Base-by-base conservation (phyloP, 352 stramenopile species). In the Peronospora destructor region DNA sequence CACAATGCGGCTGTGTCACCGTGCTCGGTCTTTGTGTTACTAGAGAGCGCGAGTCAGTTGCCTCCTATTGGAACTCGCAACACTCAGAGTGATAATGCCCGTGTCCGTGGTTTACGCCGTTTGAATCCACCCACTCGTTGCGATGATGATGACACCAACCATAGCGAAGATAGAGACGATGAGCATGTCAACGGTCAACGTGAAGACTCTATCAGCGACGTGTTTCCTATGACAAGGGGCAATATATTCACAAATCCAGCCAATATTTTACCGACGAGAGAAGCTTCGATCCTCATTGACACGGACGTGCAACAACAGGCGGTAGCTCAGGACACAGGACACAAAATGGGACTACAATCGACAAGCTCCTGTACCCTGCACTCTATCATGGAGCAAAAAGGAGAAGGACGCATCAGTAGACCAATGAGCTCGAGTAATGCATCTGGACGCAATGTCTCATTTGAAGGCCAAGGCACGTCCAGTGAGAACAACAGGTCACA, bases 221-320 rank as follows among this genome's bases (percentile, higher is more conserved):
- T 90, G 42, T 90, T 90, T 41, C 79, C 73, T 12, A 64, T 87
- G 49, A 71, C 82, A 45, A 57, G 58, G 11, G 50, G 59, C 28
- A 72, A 61, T 26, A 74, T 87, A 30, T 90, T 81, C 49, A 84
- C 76, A 10, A 90, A 75, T 46, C 74, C 76, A 13, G 72, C 75
- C 44, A 90, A 90, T 48, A 85, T 87, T 49, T 64, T 84, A 61
- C 79, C 76, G 37, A 84, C 79, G 34, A 49, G 76, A 10, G 71
- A 90, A 47, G 79, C 74, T n/a, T 83, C 74, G 12, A 86, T 90
- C 49, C 68, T 90, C 45, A 85, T 87, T 53, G 68, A 78, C 45
- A 75, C 66, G 16, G 75, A 89, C 56, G 64, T 71, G n/a, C n/a
- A n/a, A 14, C 69, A 81, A 51, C 62, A 71, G 39, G 45, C 55